These are phyloP conservation scores for Saccharomyces hybrid DNA, from an alignment of 1,139 yeast species.

Conservation along the genomic window DNA sequence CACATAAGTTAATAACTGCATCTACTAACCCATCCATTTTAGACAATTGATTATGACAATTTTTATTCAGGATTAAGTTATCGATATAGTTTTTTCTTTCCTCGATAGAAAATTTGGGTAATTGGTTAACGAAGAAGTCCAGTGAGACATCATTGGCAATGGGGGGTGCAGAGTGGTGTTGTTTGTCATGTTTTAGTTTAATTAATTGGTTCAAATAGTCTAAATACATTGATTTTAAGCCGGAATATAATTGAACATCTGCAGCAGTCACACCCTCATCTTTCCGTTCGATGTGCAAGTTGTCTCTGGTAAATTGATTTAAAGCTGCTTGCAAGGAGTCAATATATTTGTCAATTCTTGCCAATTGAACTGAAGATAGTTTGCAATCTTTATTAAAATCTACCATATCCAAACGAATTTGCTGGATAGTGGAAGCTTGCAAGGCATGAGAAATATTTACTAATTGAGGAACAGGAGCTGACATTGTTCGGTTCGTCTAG, in stretches of 20 bases:
- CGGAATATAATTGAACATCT: constrained; percentile 26
- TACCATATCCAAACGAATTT: constrained; percentile 24
- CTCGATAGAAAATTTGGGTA: constrained; percentile 19
- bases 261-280: constrained; percentile 22
- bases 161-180: not conserved
- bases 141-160: not conserved
- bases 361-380: constrained; percentile 15
- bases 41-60: constrained; percentile 7
- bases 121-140: constrained; percentile 2
- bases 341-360: constrained; percentile 20
- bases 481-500: constrained; percentile 8
- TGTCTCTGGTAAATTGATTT: constrained; percentile 25
- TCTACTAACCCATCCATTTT: constrained; percentile 15
- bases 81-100: constrained; percentile 23
- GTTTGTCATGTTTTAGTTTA: constrained; percentile 12
- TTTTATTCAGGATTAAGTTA: constrained; percentile 10
- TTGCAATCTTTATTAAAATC: constrained; percentile 11
- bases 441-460: constrained; percentile 30
- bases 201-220: constrained; percentile 26
- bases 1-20: constrained; percentile 20
- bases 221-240: constrained; percentile 27
- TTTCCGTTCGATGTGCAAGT: constrained; percentile 21
- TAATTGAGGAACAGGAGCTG: constrained; percentile 26
- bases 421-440: constrained; percentile 24
- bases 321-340: constrained; percentile 20